Percentiles rank a stretch among this genome's conserved stretches.
Evolutionary conservation across 2,329 filamentous ascomycete species (phyloP).

Genomic region (Penicillium fuscoglaucum): DNA sequence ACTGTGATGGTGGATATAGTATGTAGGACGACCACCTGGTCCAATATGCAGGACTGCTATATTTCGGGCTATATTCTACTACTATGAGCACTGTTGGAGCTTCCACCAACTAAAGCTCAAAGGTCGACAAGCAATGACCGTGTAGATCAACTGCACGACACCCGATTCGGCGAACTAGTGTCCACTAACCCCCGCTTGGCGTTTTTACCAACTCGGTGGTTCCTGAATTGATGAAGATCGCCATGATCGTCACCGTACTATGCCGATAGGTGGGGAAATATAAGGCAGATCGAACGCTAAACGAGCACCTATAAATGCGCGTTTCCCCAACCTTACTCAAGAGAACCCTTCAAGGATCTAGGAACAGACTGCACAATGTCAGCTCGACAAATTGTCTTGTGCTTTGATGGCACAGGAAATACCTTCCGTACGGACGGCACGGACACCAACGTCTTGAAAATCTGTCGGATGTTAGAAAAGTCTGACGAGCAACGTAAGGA

Average conservation of each 20-base stretch:
- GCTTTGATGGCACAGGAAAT: slow-evolving; percentile 46
- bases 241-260: slow-evolving; percentile 3
- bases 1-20: too few species aligned
- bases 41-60: too few species aligned
- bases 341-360: background rate
- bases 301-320: background rate
- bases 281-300: background rate
- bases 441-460: slow-evolving; percentile 47
- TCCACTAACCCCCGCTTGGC: background rate
- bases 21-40: too few species aligned
- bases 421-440: slow-evolving; percentile 40
- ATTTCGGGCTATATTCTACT: too few species aligned
- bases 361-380: background rate
- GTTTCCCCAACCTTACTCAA: background rate
- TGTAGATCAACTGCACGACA: slow-evolving; percentile 1
- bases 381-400: slow-evolving; percentile 24
- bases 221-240: slow-evolving; percentile 1
- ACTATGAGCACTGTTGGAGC: too few species aligned
- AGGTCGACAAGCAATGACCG: background rate
- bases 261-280: slow-evolving; percentile 1
- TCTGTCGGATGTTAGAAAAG: slow-evolving; percentile 42
- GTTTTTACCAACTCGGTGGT: background rate
- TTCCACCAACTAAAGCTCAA: background rate
- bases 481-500: slow-evolving; percentile 27
- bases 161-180: background rate